A percentile compares a stretch with the other conserved stretches of the same genome.
Conservation (phyloP, 2,329 filamentous ascomycete genomes). For the Ophiocordyceps camponoti-leonardi region DNA sequence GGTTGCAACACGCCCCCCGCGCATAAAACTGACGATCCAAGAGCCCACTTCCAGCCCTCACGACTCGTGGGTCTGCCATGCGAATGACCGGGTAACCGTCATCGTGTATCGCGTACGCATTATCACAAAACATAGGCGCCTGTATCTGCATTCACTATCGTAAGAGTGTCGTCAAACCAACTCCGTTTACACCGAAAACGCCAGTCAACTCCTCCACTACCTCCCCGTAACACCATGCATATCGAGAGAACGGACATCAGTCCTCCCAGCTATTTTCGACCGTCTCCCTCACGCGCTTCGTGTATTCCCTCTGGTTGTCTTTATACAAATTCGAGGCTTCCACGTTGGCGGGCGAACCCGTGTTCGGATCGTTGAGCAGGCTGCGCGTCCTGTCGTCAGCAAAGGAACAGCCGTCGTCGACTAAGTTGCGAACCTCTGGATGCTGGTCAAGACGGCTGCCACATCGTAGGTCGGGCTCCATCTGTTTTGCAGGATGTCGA, state of each 20-base stretch:
- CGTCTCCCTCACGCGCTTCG: constrained; percentile 85
- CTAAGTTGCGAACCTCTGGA: constrained; percentile 60
- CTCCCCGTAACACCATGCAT: not conserved
- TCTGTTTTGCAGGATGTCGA: constrained; percentile 93
- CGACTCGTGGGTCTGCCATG: not conserved
- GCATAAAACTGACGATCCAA: not conserved
- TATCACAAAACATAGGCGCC: not conserved
- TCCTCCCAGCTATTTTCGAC: constrained; percentile 99
- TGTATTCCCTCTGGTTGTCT: constrained; percentile 92
- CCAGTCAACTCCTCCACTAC: constrained; percentile 6
- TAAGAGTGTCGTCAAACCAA: constrained; percentile 9
- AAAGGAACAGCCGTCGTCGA: not conserved
- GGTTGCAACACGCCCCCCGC: not conserved
- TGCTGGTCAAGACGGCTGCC: constrained; percentile 88
- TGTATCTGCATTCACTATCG: not conserved
- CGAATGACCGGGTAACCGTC: not conserved
- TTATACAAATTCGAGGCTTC: constrained; percentile 98
- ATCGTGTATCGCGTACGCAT: not conserved
- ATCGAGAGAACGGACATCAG: constrained; percentile 16
- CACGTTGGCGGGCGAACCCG: constrained; percentile 93
- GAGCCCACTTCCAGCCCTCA: not conserved
- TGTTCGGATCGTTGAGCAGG: constrained; percentile 94
- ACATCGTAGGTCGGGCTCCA: constrained; percentile 99
- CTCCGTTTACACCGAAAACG: constrained; percentile 15
- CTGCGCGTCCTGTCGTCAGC: constrained; percentile 28